A percentile compares a stretch with the other conserved stretches of the same genome.
phyloP scores from a whole-genome alignment of 306 rosid species.

The Hippophae gyantsensis region DNA sequence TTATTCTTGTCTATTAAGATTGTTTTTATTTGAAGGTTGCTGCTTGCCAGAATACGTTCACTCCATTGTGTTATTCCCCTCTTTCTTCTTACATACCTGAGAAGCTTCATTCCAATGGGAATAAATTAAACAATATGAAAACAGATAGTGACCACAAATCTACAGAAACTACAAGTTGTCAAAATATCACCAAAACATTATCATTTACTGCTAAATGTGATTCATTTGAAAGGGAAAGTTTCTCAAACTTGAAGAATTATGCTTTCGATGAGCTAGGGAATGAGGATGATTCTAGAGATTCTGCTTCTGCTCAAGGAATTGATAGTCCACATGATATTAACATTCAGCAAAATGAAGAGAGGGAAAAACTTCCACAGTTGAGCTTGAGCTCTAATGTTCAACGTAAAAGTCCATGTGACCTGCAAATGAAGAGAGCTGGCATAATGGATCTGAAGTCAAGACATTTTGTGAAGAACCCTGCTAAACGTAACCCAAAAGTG shows the following conservation, averaged over 20 bases:
- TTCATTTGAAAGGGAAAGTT: slow-evolving; percentile 23
- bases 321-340: slow-evolving; percentile 10
- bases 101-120: slow-evolving; percentile 30
- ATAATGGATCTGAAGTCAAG: slow-evolving; percentile 24
- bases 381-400: slow-evolving; percentile 24
- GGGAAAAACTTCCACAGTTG: slow-evolving; percentile 18
- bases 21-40: slow-evolving; percentile 22
- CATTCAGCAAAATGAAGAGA: slow-evolving; percentile 29
- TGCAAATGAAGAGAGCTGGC: slow-evolving; percentile 17
- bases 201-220: slow-evolving; percentile 21
- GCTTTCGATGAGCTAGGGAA: slow-evolving; percentile 22
- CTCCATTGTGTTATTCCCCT: slow-evolving; percentile 25
- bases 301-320: slow-evolving; percentile 21
- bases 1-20: slow-evolving; percentile 4
- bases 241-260: slow-evolving; percentile 20
- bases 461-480: slow-evolving; percentile 19
- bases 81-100: slow-evolving; percentile 29
- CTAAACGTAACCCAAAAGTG: slow-evolving; percentile 21
- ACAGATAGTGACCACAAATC: slow-evolving; percentile 27
- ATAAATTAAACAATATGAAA: slow-evolving; percentile 21
- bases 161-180: slow-evolving; percentile 16
- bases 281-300: slow-evolving; percentile 25
- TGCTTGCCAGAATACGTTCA: slow-evolving; percentile 20
- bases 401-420: slow-evolving; percentile 23
- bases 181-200: slow-evolving; percentile 11